These are phyloP conservation scores for Eremochloa ophiuroides DNA, from an alignment of 176 grass and related monocot genomes.

Conservation along the genomic window DNA sequence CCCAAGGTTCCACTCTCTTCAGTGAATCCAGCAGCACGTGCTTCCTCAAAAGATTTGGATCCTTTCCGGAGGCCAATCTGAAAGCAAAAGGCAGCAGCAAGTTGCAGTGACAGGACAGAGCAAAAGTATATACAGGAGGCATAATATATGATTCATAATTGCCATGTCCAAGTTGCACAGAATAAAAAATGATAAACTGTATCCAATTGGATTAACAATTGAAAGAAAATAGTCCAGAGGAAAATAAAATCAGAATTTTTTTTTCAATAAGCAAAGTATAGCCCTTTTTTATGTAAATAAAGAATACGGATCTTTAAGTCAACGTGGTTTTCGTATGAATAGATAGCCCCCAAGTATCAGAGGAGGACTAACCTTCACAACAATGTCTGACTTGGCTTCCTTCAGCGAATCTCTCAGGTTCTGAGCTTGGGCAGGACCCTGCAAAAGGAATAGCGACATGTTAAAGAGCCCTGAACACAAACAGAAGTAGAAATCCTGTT, in stretches of 20 bases:
- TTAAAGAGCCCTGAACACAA: background rate
- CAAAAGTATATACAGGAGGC: background rate
- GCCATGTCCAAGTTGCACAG: background rate
- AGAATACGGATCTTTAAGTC: background rate
- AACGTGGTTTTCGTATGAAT: background rate
- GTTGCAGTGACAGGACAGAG: background rate
- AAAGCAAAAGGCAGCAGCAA: background rate
- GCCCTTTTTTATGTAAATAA: background rate
- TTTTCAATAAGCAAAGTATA: background rate
- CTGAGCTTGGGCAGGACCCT: conserved; percentile 90
- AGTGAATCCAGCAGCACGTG: conserved; percentile 73
- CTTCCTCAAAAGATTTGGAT: conserved; percentile 80
- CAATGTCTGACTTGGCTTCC: conserved; percentile 80
- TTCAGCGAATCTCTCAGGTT: conserved; percentile 83
- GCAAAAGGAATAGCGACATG: background rate
- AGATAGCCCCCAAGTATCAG: background rate
- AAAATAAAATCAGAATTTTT: background rate
- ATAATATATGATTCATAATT: background rate
- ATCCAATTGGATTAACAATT: background rate
- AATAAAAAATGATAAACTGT: background rate
- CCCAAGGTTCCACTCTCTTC: conserved; percentile 79
- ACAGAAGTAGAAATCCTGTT: background rate
- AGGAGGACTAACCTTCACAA: conserved; percentile 61
- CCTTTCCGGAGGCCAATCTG: conserved; percentile 91
- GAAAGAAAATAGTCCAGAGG: background rate